Percentiles rank a stretch among this genome's conserved stretches.
phyloP scores from a whole-genome alignment of 352 stramenopile species.

The Salisapilia sapeloensis region DNA sequence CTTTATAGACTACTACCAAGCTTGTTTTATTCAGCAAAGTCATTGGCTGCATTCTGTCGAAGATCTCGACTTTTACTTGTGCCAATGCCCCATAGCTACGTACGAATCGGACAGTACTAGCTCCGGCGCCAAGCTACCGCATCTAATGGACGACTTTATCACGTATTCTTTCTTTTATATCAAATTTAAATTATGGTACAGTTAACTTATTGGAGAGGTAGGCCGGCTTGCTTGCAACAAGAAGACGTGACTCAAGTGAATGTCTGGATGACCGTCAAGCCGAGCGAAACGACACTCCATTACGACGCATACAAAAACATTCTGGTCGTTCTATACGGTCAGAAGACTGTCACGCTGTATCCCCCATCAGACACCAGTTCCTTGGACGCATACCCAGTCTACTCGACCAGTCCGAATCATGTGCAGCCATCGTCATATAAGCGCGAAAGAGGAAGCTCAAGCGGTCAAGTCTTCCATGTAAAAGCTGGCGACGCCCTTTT shows the following conservation, averaged over 20 bases:
- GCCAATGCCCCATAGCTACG: conserved; percentile 59
- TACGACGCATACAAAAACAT: conserved; percentile 77
- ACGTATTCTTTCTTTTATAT: conserved; percentile 14
- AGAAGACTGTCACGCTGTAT: conserved; percentile 58
- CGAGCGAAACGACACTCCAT: conserved; percentile 46
- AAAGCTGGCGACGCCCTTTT: conserved; percentile 33
- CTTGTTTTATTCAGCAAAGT: conserved; percentile 9
- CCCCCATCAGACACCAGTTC: conserved; percentile 29
- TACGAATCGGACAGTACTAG: conserved; percentile 24
- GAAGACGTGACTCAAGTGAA: conserved; percentile 62
- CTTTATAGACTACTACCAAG: conserved; percentile 58
- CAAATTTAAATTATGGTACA: not conserved
- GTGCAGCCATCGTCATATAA: no score
- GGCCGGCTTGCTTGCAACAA: conserved; percentile 16
- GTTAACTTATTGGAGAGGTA: conserved; percentile 5
- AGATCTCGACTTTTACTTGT: conserved; percentile 70
- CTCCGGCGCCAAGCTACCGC: conserved; percentile 16
- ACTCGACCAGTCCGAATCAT: conserved; percentile 69
- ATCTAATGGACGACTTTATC: conserved; percentile 32
- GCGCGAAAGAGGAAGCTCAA: not conserved
- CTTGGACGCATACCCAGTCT: conserved; percentile 38
- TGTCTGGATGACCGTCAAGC: conserved; percentile 54
- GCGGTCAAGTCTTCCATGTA: not conserved
- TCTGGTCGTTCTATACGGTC: conserved; percentile 45
- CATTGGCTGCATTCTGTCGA: conserved; percentile 63